Evolutionary conservation across 139 green algal genomes (phyloP), one percentile per base, ranked within the genome.

Genomic region (Diplosphaera chodatii): DNA sequence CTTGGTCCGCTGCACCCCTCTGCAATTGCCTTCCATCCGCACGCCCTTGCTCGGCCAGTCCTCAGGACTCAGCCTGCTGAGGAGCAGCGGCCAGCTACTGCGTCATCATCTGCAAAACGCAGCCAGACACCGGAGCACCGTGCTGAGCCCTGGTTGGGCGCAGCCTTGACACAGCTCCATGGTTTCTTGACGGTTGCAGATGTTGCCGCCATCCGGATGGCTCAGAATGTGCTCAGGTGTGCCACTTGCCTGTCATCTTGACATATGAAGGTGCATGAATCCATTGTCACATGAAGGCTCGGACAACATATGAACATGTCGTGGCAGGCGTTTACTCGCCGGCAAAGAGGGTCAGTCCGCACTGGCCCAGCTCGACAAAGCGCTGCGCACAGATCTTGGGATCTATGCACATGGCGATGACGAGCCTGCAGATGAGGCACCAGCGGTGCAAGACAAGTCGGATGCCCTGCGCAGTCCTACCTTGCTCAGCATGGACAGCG

Each of bases 1-100:
- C 56, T 78, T 27, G 85, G 85, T 0, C 83, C 85, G 0, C 75
- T 86, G 34, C 65, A 80, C 25, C 71, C 82, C 32, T 64, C 73
- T 1, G 64, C 74, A 28, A 80, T 88, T 1, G 80, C 80, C 5
- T 89, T 87, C 68, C 87, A 64, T 27, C 76, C n/a, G 62, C 65
- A 20, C 28, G 64, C 32, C 16, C 10, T 59, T 25, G 48, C 48
- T 5, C 48, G 48, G 10, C 18, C 48, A 4, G 10, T 59, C 3
- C 48, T n/a, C 18, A 18, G 25, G 13, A 10, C 13, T 3, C 5
- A 27, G 56, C 31, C 41, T 21, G 55, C 31, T 59, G 6, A 30
- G 59, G n/a, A n/a, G n/a, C 10, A 41, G 25, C 20, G 32, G 40
- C 59, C 32, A n/a, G 5, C 29, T 37, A 18, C 30, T 16, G 37